Conservation (phyloP, 306 rosid species). For the Carpinus viminea region DNA sequence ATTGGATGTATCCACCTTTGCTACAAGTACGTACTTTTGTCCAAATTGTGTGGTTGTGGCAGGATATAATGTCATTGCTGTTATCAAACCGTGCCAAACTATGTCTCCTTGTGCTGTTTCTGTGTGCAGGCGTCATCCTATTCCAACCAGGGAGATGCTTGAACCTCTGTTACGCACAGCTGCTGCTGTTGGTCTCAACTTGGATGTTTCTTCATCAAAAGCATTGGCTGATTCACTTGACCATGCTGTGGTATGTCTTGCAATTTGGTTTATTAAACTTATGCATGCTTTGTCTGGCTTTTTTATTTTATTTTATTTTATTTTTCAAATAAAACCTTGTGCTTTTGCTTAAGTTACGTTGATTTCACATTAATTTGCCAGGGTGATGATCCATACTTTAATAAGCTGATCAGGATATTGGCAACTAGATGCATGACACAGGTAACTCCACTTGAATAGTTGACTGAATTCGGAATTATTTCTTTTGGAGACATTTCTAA, state of each 20-base stretch:
- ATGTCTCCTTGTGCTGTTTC: conserved; percentile 9
- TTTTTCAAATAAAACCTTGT: conserved; percentile 15
- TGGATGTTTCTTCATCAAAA: conserved; percentile 90
- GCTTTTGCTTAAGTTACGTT: not conserved
- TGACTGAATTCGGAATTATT: conserved; percentile 16
- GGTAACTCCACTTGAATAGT: conserved; percentile 50
- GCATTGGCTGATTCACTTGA: conserved; percentile 98
- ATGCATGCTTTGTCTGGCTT: not conserved
- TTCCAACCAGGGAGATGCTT: conserved; percentile 92
- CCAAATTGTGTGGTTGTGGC: conserved; percentile 3
- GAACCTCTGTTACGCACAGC: conserved; percentile 89
- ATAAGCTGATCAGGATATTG: conserved; percentile 86
- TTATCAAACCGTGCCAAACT: conserved; percentile 13
- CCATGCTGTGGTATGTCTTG: conserved; percentile 70
- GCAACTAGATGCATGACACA: conserved; percentile 98
- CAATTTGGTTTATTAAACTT: not conserved
- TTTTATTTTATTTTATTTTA: not conserved
- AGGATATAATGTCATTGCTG: conserved; percentile 16
- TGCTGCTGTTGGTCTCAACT: conserved; percentile 81
- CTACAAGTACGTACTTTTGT: not conserved
- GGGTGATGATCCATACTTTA: conserved; percentile 97
- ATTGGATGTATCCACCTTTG: conserved; percentile 4
- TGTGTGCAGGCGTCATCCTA: conserved; percentile 84
- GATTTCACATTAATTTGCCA: conserved; percentile 28
- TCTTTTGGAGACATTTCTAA: conserved; percentile 18